Evolutionary conservation across 2,329 filamentous ascomycete species (phyloP).

Genomic region (Pseudogymnoascus destructans): DNA sequence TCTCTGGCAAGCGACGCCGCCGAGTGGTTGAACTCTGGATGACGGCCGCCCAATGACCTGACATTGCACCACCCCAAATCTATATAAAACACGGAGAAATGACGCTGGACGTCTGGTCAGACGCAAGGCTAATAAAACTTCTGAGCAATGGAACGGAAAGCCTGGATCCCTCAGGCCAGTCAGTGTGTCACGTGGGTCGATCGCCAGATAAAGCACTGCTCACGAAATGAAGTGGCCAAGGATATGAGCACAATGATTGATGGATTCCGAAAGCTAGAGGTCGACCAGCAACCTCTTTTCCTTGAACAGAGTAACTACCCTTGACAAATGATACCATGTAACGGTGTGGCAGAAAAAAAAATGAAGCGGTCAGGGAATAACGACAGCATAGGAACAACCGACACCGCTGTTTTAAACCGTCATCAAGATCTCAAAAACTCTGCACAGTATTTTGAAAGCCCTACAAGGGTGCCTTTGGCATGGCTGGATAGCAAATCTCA

Average conservation of each 20-base stretch:
- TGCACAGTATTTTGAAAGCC: background rate
- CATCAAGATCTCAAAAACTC: background rate
- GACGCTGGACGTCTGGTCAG: background rate
- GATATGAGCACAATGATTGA: background rate
- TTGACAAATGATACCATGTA: background rate
- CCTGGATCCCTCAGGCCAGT: background rate
- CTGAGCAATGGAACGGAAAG: background rate
- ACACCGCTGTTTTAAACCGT: background rate
- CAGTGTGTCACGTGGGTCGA: background rate
- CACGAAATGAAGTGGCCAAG: background rate
- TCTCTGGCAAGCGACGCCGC: background rate
- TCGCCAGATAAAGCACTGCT: background rate
- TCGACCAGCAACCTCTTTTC: background rate
- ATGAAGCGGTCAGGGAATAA: background rate
- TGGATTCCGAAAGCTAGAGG: background rate
- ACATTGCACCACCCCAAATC: background rate
- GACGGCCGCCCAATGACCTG: background rate
- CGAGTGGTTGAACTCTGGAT: background rate
- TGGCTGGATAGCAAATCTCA: background rate
- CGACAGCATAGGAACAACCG: background rate
- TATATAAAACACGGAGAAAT: background rate
- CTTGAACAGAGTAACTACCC: background rate
- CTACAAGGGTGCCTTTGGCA: background rate
- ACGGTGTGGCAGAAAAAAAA: background rate
- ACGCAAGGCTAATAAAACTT: conserved; percentile 1